phyloP scores from a whole-genome alignment of 2,329 filamentous ascomycete species.

The Escovopsis sp. region DNA sequence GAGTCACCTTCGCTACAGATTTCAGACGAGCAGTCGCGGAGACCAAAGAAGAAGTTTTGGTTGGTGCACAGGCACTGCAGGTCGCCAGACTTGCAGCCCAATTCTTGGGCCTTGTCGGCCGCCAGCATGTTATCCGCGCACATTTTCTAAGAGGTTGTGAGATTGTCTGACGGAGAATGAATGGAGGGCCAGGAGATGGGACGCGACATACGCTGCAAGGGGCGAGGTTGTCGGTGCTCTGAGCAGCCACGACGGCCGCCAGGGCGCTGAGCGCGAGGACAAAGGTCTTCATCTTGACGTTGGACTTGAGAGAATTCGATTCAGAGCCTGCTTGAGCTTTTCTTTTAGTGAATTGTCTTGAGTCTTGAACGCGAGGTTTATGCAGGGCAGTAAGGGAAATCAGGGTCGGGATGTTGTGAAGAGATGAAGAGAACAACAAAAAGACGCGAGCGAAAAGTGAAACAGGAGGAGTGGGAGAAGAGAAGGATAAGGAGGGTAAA shows the following conservation, averaged over 20 bases:
- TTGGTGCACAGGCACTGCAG: conserved; percentile 32
- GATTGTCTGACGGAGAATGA: neutral
- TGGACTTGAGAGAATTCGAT: conserved; percentile 7
- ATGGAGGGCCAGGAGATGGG: neutral
- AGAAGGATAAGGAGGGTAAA: neutral
- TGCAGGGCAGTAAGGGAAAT: neutral
- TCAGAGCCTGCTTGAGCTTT: conserved; percentile 4
- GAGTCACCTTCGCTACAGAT: conserved; percentile 25
- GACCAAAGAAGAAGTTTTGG: conserved; percentile 31
- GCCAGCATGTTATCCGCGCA: conserved; percentile 38
- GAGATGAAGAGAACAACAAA: neutral
- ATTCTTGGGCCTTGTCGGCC: conserved; percentile 23
- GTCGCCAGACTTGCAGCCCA: conserved; percentile 31
- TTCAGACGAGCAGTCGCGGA: conserved; percentile 35
- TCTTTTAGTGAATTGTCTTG: no score
- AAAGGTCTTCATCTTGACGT: conserved; percentile 36
- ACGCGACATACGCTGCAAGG: conserved; percentile 38
- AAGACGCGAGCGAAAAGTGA: neutral
- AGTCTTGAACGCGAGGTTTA: neutral
- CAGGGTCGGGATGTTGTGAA: neutral
- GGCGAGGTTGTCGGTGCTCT: conserved; percentile 28
- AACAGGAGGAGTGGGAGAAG: neutral
- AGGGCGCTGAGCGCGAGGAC: conserved; percentile 28
- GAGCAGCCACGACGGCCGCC: conserved; percentile 26
- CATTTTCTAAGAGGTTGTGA: conserved; percentile 23